Evolutionary conservation across 2,329 filamentous ascomycete species (phyloP), one percentile per base, ranked within the genome.

Genomic region (Escovopsis weberi): DNA sequence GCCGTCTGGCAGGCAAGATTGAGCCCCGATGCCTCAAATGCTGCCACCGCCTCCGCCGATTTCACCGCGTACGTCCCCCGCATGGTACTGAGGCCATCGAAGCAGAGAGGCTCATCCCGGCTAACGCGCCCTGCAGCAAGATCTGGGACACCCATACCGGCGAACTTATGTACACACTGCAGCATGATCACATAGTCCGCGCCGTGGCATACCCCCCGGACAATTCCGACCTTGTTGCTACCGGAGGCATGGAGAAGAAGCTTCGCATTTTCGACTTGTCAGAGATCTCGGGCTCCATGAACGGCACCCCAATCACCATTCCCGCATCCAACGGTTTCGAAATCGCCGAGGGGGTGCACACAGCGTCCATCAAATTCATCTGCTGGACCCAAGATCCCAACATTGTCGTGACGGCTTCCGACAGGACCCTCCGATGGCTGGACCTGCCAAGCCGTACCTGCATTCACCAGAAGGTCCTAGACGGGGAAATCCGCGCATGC

Each of bases 131-230:
- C n/a, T 47, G 49, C 50, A 93, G 86, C 39, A 95, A 93, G 62
- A 82, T 98, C 41, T 98, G 93, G 91, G 87, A 98, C 55, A 94
- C 91, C 0, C 85, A 93, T 56, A 91, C 85, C 1, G 93, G 93
- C 53, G 88, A 95, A 65, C 78, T 85, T 39, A 72, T 94, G 36
- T 82, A 83, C 55, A 88, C 85, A 4, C 74, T 98, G 33, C 80
- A 89, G 57, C 91, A 98, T 61, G 78, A 87, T 50, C 91, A 98
- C 62, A 95, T 98, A 50, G 91, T 96, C 47, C 85, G 91, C 49
- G 85, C 89, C 34, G 78, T 96, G 48, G 87, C 91, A 10, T 96
- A 95, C 54, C 83, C 85, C 2, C 78, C 83, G 37, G 82, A 89
- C 52, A 75, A 80, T 42, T 80, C 79, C 19, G 82, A 84, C n/a